Percentiles rank a stretch among this genome's conserved stretches.
Conservation (phyloP, 2,329 filamentous ascomycete genomes). For the Graphilbum ipis-grandicollis region DNA sequence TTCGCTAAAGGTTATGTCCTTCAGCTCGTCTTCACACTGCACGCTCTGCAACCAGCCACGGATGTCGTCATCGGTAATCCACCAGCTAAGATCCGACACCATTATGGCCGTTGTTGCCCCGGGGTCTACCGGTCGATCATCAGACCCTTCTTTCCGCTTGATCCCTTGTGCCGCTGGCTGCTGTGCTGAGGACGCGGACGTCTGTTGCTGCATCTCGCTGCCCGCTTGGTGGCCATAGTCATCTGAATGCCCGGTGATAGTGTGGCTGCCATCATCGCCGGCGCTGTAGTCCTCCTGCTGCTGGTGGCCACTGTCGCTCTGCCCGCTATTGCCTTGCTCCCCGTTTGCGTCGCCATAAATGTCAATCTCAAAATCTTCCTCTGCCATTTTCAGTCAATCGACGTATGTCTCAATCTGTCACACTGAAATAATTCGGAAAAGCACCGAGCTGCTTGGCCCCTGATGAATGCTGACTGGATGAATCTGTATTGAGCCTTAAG, state of each 20-base stretch:
- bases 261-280: constrained; percentile 19
- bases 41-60: constrained; percentile 70
- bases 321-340: constrained; percentile 22
- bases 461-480: background rate
- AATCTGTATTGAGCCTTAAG: constrained; percentile 7
- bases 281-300: constrained; percentile 10
- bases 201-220: background rate
- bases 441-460: no score
- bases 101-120: constrained; percentile 55
- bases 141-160: constrained; percentile 43
- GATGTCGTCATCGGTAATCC: constrained; percentile 90
- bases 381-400: constrained; percentile 33
- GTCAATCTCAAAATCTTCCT: constrained; percentile 57
- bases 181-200: constrained; percentile 10
- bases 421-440: no score
- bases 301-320: constrained; percentile 9
- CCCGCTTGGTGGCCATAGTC: constrained; percentile 9
- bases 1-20: constrained; percentile 91
- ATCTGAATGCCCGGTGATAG: constrained; percentile 17
- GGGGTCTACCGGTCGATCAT: constrained; percentile 40
- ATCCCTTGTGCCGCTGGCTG: constrained; percentile 32
- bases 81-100: constrained; percentile 87
- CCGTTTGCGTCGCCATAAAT: constrained; percentile 46
- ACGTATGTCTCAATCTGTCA: no score
- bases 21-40: constrained; percentile 68